A percentile compares a stretch with the other conserved stretches of the same genome.
Evolutionary conservation across 139 green algal species (phyloP).

Genomic region (Picochlorum sp.): DNA sequence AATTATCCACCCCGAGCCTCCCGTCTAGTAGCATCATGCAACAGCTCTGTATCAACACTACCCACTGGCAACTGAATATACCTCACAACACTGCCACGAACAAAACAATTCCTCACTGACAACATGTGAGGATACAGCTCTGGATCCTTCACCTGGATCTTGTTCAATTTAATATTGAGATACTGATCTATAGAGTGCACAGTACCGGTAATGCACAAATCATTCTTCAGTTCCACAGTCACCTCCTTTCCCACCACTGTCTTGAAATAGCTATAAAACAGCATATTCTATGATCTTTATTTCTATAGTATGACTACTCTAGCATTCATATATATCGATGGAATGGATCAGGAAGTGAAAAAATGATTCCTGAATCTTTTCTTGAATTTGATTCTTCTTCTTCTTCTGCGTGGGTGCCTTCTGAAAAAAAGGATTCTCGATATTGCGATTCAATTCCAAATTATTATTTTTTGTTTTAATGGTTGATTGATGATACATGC

Average conservation of each 20-base stretch:
- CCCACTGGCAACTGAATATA: conserved; percentile 89
- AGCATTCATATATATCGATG: too few relatives aligned
- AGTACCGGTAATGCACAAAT: conserved; percentile 85
- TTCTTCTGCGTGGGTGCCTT: too few relatives aligned
- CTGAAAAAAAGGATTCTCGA: too few relatives aligned
- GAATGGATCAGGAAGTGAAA: too few relatives aligned
- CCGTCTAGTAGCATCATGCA: conserved; percentile 94
- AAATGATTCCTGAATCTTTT: too few relatives aligned
- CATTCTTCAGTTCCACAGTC: conserved; percentile 98
- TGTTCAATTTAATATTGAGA: conserved; percentile 97
- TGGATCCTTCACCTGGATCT: conserved; percentile 77
- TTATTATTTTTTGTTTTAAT: too few relatives aligned
- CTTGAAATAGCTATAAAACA: conserved; percentile 94
- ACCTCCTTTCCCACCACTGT: conserved; percentile 90
- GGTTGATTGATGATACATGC: too few relatives aligned
- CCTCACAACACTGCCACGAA: conserved; percentile 92
- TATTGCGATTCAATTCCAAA: too few relatives aligned
- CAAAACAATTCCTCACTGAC: conserved; percentile 96
- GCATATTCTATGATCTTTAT: conserved; percentile 37
- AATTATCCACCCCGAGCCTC: conserved; percentile 58
- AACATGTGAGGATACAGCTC: conserved; percentile 94
- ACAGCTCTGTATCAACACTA: conserved; percentile 89
- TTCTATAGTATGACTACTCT: too few relatives aligned
- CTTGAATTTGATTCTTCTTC: too few relatives aligned
- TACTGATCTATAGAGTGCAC: conserved; percentile 99